Percentiles rank a stretch among this genome's conserved stretches.
Evolutionary conservation across 345 rosid genomes (phyloP).

Genomic region (Arabidopsis suecica): DNA sequence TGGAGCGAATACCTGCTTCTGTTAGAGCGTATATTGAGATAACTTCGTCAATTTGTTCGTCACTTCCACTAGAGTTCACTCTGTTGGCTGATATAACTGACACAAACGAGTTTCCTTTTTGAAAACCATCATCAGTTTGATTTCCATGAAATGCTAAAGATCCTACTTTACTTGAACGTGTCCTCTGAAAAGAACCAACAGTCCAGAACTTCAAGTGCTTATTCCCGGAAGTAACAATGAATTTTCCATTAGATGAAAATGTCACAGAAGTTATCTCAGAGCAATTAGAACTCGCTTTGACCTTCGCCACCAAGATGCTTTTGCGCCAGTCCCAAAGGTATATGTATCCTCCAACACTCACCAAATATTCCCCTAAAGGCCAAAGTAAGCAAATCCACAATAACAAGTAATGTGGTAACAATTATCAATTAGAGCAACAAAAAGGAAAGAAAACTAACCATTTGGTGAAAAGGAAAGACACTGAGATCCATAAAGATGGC

Average conservation of each 20-base stretch:
- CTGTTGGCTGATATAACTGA: slow-evolving; percentile 56
- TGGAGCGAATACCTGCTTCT: slow-evolving; percentile 57
- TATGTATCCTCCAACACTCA: slow-evolving; percentile 81
- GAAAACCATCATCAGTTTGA: slow-evolving; percentile 63
- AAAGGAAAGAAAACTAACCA: slow-evolving; percentile 53
- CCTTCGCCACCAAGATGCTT: slow-evolving; percentile 60
- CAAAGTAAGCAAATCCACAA: not conserved
- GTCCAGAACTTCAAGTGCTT: slow-evolving; percentile 83
- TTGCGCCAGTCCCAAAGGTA: slow-evolving; percentile 84
- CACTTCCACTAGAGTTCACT: slow-evolving; percentile 39
- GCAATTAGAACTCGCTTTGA: slow-evolving; percentile 69
- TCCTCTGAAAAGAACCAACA: slow-evolving; percentile 60
- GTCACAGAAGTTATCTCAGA: slow-evolving; percentile 65
- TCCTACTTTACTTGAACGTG: slow-evolving; percentile 52
- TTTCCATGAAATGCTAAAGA: slow-evolving; percentile 56
- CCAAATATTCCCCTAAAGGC: slow-evolving; percentile 68
- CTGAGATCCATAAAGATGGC: slow-evolving; percentile 73
- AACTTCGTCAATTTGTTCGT: slow-evolving; percentile 48
- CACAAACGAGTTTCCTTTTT: slow-evolving; percentile 68
- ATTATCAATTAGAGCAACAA: not conserved
- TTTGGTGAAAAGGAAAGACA: slow-evolving; percentile 84
- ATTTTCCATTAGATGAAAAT: slow-evolving; percentile 70
- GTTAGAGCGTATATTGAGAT: slow-evolving; percentile 63
- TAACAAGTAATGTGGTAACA: not conserved
- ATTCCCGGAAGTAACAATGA: slow-evolving; percentile 75